Evolutionary conservation across 208 protist species (phyloP).

Genomic region (Trichomonas tenax): DNA sequence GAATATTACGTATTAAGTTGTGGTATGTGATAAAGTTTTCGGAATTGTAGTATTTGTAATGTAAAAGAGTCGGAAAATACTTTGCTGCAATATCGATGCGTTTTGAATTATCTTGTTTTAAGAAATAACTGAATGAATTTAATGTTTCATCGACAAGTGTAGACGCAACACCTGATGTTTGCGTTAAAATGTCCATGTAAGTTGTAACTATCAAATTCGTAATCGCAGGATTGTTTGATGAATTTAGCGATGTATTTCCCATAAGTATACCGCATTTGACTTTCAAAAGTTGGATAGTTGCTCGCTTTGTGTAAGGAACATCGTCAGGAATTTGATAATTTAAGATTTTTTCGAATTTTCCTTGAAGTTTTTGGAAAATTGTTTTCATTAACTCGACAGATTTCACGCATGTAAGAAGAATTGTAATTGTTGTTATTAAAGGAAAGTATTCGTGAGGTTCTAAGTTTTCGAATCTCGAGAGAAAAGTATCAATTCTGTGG

Average conservation of each 20-base stretch:
- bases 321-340: not conserved
- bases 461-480: not conserved
- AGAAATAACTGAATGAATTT: not conserved
- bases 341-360: not conserved
- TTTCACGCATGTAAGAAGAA: not conserved
- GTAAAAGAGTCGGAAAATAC: not conserved
- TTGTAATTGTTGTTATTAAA: not conserved
- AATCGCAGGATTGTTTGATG: not conserved
- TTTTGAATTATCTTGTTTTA: not conserved
- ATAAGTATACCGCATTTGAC: not conserved
- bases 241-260: not conserved
- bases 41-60: not conserved
- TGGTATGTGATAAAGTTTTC: not conserved
- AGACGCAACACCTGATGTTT: not conserved
- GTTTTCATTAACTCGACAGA: not conserved
- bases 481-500: not conserved
- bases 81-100: not conserved
- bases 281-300: not conserved
- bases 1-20: not conserved
- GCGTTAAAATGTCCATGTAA: not conserved
- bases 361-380: not conserved
- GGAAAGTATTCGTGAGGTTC: not conserved
- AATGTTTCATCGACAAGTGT: not conserved
- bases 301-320: not conserved
- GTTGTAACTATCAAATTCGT: not conserved